Conservation (phyloP, 225 moss, liverwort and hornwort species). For the Takakia lepidozioides region DNA sequence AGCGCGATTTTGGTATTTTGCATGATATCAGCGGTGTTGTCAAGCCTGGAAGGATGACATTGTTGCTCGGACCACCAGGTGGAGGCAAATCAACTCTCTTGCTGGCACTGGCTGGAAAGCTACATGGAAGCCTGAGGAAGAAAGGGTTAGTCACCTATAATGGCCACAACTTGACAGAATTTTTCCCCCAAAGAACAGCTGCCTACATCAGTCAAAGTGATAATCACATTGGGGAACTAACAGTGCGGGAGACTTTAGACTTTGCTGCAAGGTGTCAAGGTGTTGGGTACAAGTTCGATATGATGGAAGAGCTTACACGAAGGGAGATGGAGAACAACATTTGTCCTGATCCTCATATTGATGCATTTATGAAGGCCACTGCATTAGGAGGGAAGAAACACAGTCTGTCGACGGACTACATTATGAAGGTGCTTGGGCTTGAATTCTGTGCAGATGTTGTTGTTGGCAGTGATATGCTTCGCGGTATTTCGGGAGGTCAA, state of each 20-base stretch:
- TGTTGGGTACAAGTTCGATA: constrained; percentile 23
- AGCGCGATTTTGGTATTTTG: constrained; percentile 20
- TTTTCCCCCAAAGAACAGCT: constrained; percentile 33
- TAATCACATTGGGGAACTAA: constrained; percentile 38
- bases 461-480: constrained; percentile 36
- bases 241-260: constrained; percentile 36
- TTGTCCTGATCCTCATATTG: constrained; percentile 26
- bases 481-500: constrained; percentile 38
- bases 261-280: constrained; percentile 50
- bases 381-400: constrained; percentile 20
- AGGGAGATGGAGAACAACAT: constrained; percentile 35
- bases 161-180: constrained; percentile 19
- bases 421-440: constrained; percentile 36
- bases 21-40: constrained; percentile 28
- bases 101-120: constrained; percentile 23
- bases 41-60: constrained; percentile 34
- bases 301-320: constrained; percentile 27
- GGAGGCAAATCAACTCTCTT: constrained; percentile 28
- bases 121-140: constrained; percentile 17
- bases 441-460: constrained; percentile 38
- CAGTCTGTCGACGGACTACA: constrained; percentile 33
- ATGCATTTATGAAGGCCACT: constrained; percentile 39
- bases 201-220: constrained; percentile 42
- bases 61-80: constrained; percentile 35
- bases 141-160: constrained; percentile 32